Evolutionary conservation across 345 rosid species (phyloP), one percentile per base, ranked within the genome.

Genomic region (Lepidium africanum): DNA sequence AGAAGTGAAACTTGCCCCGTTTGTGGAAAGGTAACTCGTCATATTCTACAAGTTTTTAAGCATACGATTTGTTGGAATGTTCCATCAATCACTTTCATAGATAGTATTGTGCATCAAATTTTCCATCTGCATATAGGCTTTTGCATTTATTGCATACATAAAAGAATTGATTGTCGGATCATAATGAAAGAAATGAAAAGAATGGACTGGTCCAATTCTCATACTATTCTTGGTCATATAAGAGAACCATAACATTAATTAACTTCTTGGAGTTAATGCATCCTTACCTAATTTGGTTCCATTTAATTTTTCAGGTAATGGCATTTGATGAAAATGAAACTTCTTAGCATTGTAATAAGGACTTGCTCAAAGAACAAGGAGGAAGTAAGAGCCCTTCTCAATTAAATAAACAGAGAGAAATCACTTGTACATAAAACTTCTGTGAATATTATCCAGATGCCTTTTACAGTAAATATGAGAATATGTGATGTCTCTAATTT

Each of bases 1-100:
- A 91, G 99, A 89, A 94, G 97, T 82, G 97, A 94, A 39, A 85
- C 74, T 53, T 94, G 99, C 54, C 97, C 99, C 1, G 96, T 94
- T 67, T 94, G 99, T 69, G 96, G 99, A 79, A 89, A 86, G 99
- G 99, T 94, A 83, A 59, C 59, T 53, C 21, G 43, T 74, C 63
- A 37, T 63, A 27, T 57, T 67, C 45, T 13, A 21, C 41, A 5
- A 39, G 16, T 4, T 4, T 42, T 59, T 1, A 9, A 35, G 46
- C 43, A 43, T 50, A 2, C 0, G 21, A 10, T 63, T 56, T 59
- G 67, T 55, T 67, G 1, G 13, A 35, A 59, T 59, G 60, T 33
- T 40, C 15, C 51, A 62, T 71, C 69, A 46, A 3, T 63, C 58
- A 45, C 58, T 15, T 71, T 71, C 63, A 36, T 14, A 35, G 39